phyloP scores from a whole-genome alignment of 805 yeast species.

The Nakazawaea laoshanensis region DNA sequence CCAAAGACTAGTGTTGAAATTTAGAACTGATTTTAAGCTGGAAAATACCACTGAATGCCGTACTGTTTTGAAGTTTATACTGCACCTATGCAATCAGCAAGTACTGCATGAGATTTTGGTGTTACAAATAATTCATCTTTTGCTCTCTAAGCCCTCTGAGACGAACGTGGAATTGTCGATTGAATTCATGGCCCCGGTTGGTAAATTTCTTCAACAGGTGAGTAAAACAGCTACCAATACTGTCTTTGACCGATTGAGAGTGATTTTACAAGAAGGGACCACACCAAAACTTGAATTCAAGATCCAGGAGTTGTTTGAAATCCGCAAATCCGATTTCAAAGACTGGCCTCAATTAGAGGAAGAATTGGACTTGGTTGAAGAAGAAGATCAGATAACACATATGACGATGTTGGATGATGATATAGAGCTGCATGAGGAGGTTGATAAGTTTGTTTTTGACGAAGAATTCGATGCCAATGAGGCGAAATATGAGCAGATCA shows the following conservation, averaged over 20 bases:
- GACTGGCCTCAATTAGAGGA: constrained; percentile 30
- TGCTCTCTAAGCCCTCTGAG: constrained; percentile 38
- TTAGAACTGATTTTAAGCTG: constrained; percentile 42
- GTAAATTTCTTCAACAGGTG: constrained; percentile 36
- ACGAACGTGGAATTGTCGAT: constrained; percentile 45
- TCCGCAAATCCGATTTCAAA: constrained; percentile 28
- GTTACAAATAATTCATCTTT: constrained; percentile 41
- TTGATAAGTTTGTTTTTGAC: constrained; percentile 39
- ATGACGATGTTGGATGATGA: constrained; percentile 42
- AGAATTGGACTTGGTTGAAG: constrained; percentile 54
- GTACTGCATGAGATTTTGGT: constrained; percentile 48
- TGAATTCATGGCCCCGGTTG: constrained; percentile 40
- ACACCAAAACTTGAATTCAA: constrained; percentile 31
- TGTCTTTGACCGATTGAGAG: constrained; percentile 49
- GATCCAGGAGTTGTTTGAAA: constrained; percentile 43
- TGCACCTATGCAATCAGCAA: constrained; percentile 54
- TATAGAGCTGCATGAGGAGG: constrained; percentile 29
- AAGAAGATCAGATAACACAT: constrained; percentile 53
- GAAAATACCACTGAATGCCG: constrained; percentile 36
- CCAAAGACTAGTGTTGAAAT: constrained; percentile 46
- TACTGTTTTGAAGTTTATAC: constrained; percentile 36
- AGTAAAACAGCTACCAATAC: constrained; percentile 36
- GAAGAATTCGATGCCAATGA: constrained; percentile 42
- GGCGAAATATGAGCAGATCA: constrained; percentile 32
- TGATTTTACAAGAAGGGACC: constrained; percentile 46